Conservation (phyloP, 2,329 filamentous ascomycete species). For the Dactylonectria macrodidyma region DNA sequence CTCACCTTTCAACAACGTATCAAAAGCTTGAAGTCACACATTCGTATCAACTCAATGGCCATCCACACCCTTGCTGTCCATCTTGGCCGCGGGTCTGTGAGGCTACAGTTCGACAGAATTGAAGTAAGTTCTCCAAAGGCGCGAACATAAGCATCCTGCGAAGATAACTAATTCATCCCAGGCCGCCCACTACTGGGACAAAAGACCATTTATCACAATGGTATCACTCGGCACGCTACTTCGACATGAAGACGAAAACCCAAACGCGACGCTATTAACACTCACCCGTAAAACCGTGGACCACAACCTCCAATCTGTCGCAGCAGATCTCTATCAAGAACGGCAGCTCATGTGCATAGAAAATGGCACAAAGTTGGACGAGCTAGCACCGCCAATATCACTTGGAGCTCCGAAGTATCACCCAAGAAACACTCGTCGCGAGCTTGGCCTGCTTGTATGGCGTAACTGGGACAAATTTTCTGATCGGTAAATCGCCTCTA, state of each 20-base stretch:
- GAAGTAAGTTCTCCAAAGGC: slow-evolving; percentile 15
- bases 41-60: slow-evolving; percentile 18
- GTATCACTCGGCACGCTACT: slow-evolving; percentile 30
- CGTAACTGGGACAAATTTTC: slow-evolving; percentile 47
- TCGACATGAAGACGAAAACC: slow-evolving; percentile 44
- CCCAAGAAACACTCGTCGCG: slow-evolving; percentile 32
- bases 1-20: slow-evolving; percentile 40
- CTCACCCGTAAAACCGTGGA: slow-evolving; percentile 31
- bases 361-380: slow-evolving; percentile 32
- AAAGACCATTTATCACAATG: slow-evolving; percentile 26
- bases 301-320: not conserved
- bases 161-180: slow-evolving; percentile 20
- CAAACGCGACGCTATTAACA: slow-evolving; percentile 43
- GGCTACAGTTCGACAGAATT: slow-evolving; percentile 36
- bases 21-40: slow-evolving; percentile 1
- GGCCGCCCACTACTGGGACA: slow-evolving; percentile 39
- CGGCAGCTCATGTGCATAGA: not conserved
- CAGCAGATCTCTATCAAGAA: slow-evolving; percentile 25
- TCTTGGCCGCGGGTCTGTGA: not conserved
- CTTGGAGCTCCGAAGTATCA: not conserved
- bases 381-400: slow-evolving; percentile 36
- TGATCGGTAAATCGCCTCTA: slow-evolving; percentile 26
- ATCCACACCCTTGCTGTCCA: not conserved
- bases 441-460: slow-evolving; percentile 41
- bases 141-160: not conserved